Evolutionary conservation across 208 protist species (phyloP).

Genomic region (Acanthamoeba divionensis): DNA sequence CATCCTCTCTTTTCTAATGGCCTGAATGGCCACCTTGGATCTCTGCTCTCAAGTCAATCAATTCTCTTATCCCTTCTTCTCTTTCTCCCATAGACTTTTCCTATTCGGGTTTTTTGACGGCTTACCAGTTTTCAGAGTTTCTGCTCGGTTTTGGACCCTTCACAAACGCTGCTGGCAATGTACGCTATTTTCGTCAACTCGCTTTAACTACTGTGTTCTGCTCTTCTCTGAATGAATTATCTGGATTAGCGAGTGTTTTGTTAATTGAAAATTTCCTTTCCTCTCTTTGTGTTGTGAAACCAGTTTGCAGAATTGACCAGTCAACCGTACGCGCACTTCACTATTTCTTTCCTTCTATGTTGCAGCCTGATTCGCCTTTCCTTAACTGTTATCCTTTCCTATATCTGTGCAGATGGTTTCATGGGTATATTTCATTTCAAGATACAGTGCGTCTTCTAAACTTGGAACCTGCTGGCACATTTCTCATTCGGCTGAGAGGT

Average conservation of each 20-base stretch:
- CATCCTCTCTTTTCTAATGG: too few species aligned
- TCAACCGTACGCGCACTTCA: background rate
- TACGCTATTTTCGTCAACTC: too few species aligned
- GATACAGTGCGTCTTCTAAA: constrained; percentile 4
- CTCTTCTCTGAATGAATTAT: too few species aligned
- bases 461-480: background rate
- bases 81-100: constrained; percentile 9
- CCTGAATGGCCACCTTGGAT: too few species aligned
- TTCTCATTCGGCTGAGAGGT: background rate
- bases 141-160: background rate
- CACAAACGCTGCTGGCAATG: background rate
- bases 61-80: too few species aligned
- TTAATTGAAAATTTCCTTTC: too few species aligned
- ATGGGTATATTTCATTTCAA: constrained; percentile 8
- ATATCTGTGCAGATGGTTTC: background rate
- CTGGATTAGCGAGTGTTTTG: too few species aligned
- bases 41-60: too few species aligned
- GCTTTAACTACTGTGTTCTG: background rate
- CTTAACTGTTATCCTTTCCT: background rate
- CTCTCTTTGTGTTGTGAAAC: too few species aligned
- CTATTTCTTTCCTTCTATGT: too few species aligned
- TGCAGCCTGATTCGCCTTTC: too few species aligned
- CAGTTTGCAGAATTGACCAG: background rate
- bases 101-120: background rate
- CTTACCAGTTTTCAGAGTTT: background rate